Evolutionary conservation across 164 flowering plant genomes (phyloP), one percentile per base, ranked within the genome.

Genomic region (Chimonanthus praecox): DNA sequence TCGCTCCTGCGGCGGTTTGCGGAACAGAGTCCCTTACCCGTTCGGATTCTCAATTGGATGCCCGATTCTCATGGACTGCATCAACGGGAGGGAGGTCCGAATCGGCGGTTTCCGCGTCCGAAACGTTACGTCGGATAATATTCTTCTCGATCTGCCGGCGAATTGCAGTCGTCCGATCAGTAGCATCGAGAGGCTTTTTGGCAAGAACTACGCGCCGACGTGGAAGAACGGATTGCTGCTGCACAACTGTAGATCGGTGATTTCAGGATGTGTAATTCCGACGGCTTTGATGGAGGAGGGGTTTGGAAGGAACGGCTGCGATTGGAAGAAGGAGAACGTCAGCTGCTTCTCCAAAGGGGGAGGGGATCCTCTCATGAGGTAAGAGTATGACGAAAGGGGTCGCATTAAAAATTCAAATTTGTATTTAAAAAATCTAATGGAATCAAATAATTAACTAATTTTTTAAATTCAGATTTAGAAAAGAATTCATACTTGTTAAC

Each of bases 31-130:
- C 3, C 84, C 73, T 0, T 89, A 33, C 82, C 94, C 95, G 0
- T 89, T 92, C 70, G 97, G 97, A 1, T 89, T 89, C 87, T 89
- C 95, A 69, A 7, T 79, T 18, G 82, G 60, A 62, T 90, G 94
- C 79, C 60, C 16, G 16, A 86, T 92, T 84, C 89, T 18, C 7
- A 77, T 92, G 3, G 80, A 79, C 66, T 90, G 94, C 83, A 70
- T 62, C 73, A 0, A 70, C 4, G 50, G 21, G 7, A 54, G 82
- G 51, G 74, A 72, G 2, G 71, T 83, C 78, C 7, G 21, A 68
- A 54, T 88, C 77, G 77, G 78, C 7, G 88, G 82, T 0, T 85
- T 89, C 75, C 75, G 77, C 3, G 81, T 92, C 72, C 82, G 72
- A 9, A 69, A 72, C 48, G 43, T 88, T 2, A 70, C 67, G 3